A percentile compares a stretch with the other conserved stretches of the same genome.
Conservation (phyloP, 192 early-diverging fungal species). For the Funneliformis mosseae region DNA sequence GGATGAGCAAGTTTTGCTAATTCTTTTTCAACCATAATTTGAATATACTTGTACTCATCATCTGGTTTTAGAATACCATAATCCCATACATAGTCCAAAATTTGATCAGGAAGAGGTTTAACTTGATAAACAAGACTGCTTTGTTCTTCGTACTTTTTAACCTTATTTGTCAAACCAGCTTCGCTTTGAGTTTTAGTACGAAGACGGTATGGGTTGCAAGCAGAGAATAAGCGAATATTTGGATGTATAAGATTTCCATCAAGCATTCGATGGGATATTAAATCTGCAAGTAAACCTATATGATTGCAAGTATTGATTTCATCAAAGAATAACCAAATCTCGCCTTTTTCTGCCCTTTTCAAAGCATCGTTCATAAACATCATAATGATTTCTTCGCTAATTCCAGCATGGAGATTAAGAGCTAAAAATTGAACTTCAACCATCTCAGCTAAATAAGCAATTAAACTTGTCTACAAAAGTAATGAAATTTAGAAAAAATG, state of each 20-base stretch:
- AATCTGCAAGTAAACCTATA: neutral
- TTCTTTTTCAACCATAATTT: neutral
- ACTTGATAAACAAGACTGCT: slow-evolving; percentile 19
- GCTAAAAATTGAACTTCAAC: neutral
- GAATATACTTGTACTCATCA: neutral
- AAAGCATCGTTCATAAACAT: neutral
- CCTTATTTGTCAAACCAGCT: too few relatives aligned
- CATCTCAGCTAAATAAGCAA: slow-evolving; percentile 8
- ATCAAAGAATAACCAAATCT: slow-evolving; percentile 20
- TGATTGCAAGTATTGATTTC: slow-evolving; percentile 24
- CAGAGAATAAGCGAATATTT: neutral
- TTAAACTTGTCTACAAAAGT: slow-evolving; percentile 7
- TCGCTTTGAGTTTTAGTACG: neutral
- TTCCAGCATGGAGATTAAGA: neutral
- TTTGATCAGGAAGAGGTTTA: neutral
- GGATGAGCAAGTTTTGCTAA: neutral
- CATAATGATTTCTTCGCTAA: neutral
- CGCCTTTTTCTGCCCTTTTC: neutral
- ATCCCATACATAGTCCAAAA: neutral
- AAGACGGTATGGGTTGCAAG: neutral
- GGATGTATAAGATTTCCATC: neutral
- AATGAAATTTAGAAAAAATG: neutral
- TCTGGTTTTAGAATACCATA: neutral
- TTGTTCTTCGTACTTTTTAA: neutral
- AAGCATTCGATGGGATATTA: neutral